phyloP scores from a whole-genome alignment of 495 filamentous ascomycete species.

The Hapsidospora chrysogenum region DNA sequence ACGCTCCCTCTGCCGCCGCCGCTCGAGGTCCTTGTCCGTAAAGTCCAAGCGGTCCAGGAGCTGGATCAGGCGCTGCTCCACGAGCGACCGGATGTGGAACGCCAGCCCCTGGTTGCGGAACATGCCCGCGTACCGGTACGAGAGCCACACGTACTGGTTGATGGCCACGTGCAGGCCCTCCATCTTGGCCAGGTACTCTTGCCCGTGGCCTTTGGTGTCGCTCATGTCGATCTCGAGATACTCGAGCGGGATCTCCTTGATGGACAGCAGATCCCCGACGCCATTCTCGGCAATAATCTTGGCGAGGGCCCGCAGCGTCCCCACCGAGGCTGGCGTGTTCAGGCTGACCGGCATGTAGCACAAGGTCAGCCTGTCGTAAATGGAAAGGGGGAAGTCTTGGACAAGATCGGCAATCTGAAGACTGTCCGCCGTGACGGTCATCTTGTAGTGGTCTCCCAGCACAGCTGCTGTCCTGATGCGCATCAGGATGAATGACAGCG shows the following conservation, averaged over 20 bases:
- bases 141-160: slow-evolving; percentile 79
- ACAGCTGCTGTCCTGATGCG: slow-evolving; percentile 49
- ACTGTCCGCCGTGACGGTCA: slow-evolving; percentile 44
- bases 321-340: slow-evolving; percentile 15
- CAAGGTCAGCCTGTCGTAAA: slow-evolving; percentile 58
- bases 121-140: slow-evolving; percentile 53
- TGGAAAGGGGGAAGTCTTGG: slow-evolving; percentile 44
- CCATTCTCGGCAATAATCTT: slow-evolving; percentile 45
- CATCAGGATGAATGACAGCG: slow-evolving; percentile 60
- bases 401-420: slow-evolving; percentile 53
- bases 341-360: slow-evolving; percentile 45
- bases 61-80: slow-evolving; percentile 61
- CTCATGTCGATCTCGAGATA: slow-evolving; percentile 33
- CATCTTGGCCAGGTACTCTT: slow-evolving; percentile 42
- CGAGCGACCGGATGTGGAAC: slow-evolving; percentile 59
- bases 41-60: slow-evolving; percentile 30
- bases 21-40: slow-evolving; percentile 4
- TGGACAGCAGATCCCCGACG: slow-evolving; percentile 47
- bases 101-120: slow-evolving; percentile 66
- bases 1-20: slow-evolving; percentile 8
- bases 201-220: slow-evolving; percentile 19
- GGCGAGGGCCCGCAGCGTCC: slow-evolving; percentile 41
- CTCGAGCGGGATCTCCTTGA: slow-evolving; percentile 46
- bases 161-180: slow-evolving; percentile 69
- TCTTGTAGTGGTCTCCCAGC: slow-evolving; percentile 48